Conservation (phyloP, 1,284 basidiomycete genomes). For the Athelia psychrophila region DNA sequence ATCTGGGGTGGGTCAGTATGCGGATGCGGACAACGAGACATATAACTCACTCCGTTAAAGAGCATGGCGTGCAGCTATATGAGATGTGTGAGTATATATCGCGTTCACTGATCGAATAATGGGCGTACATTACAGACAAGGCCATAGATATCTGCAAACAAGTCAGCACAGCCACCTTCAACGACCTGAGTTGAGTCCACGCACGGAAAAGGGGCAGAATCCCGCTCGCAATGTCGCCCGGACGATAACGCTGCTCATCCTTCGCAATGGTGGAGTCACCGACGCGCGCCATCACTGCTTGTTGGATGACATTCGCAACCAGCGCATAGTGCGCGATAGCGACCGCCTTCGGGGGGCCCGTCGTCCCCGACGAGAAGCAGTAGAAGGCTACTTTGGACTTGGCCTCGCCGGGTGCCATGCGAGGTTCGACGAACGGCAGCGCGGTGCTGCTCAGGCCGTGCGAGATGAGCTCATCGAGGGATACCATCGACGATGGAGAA, state of each 20-base stretch:
- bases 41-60: slow-evolving; percentile 33
- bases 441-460: slow-evolving; percentile 43
- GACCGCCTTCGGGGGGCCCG: slow-evolving; percentile 77
- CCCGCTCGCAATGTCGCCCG: slow-evolving; percentile 39
- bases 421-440: slow-evolving; percentile 43
- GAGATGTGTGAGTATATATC: slow-evolving; percentile 6
- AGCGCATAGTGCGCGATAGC: slow-evolving; percentile 66
- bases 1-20: slow-evolving; percentile 14
- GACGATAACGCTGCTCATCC: slow-evolving; percentile 25
- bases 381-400: slow-evolving; percentile 71
- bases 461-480: slow-evolving; percentile 52
- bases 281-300: slow-evolving; percentile 42
- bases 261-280: background rate
- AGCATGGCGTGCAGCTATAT: slow-evolving; percentile 36
- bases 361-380: slow-evolving; percentile 81
- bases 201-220: slow-evolving; percentile 34
- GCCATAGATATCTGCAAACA: slow-evolving; percentile 46
- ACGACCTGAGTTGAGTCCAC: background rate
- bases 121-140: slow-evolving; percentile 38
- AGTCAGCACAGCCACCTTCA: slow-evolving; percentile 1
- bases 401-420: slow-evolving; percentile 61
- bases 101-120: background rate
- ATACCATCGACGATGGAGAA: slow-evolving; percentile 19
- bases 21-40: background rate
- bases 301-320: slow-evolving; percentile 67